Conservation (phyloP, 1,284 basidiomycete genomes). For the Ceratobasidium sp. region DNA sequence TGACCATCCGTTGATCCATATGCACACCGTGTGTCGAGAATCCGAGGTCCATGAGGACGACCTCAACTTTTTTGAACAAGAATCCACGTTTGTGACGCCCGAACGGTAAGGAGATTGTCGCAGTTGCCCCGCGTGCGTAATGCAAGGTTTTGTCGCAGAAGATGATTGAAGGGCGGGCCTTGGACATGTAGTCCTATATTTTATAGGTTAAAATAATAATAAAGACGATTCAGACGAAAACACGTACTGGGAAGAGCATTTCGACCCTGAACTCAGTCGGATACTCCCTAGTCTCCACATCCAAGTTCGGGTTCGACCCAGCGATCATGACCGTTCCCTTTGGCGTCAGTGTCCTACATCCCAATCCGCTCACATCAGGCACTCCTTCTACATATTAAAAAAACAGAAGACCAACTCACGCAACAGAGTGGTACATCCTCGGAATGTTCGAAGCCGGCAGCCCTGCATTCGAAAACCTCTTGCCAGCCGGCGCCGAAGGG, state of each 20-base stretch:
- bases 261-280: slow-evolving; percentile 90
- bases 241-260: slow-evolving; percentile 34
- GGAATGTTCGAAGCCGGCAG: slow-evolving; percentile 58
- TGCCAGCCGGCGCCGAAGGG: slow-evolving; percentile 72
- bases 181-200: too few relatives aligned
- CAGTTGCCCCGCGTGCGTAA: slow-evolving; percentile 85
- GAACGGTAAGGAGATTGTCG: slow-evolving; percentile 80
- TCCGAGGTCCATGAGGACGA: slow-evolving; percentile 85
- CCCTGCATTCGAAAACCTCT: slow-evolving; percentile 79
- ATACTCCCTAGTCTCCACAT: slow-evolving; percentile 61
- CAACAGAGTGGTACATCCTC: slow-evolving; percentile 51
- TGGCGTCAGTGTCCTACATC: slow-evolving; percentile 53
- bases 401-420: background rate
- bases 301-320: slow-evolving; percentile 59
- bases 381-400: too few relatives aligned
- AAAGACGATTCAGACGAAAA: background rate
- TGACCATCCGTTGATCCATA: slow-evolving; percentile 84
- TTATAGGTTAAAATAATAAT: slow-evolving; percentile 73
- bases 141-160: slow-evolving; percentile 79
- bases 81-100: slow-evolving; percentile 65
- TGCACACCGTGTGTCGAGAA: slow-evolving; percentile 97
- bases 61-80: slow-evolving; percentile 71
- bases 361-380: too few relatives aligned
- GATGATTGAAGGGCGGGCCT: slow-evolving; percentile 57
- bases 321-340: slow-evolving; percentile 56